phyloP scores from a whole-genome alignment of 225 moss, liverwort and hornwort species.

The Physcomitrellopsis africana region DNA sequence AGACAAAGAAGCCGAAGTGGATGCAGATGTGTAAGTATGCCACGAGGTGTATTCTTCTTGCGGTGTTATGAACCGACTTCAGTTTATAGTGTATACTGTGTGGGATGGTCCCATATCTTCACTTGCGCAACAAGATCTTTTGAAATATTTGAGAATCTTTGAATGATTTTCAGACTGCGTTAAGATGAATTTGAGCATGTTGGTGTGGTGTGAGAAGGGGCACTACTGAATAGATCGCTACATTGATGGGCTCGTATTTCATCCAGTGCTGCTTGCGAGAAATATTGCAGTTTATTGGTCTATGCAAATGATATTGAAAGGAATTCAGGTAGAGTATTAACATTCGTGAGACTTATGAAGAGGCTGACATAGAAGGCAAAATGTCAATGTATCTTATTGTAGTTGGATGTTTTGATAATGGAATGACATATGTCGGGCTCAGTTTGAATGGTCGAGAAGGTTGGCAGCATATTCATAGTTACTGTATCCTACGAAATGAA shows the following conservation, averaged over 20 bases:
- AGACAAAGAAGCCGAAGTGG: constrained; percentile 26
- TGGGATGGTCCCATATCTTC: not conserved
- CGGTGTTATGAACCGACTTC: not conserved
- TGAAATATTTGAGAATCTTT: not conserved
- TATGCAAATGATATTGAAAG: constrained; percentile 14
- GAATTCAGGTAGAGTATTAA: constrained; percentile 15
- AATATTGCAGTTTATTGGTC: not conserved
- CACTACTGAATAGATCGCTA: too few relatives aligned
- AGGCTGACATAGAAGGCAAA: not conserved
- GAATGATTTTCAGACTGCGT: not conserved
- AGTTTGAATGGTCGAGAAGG: too few relatives aligned
- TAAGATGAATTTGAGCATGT: not conserved
- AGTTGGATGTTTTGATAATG: too few relatives aligned
- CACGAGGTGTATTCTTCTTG: not conserved
- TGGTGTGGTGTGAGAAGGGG: not conserved
- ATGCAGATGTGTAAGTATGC: constrained; percentile 26
- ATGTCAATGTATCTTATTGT: too few relatives aligned
- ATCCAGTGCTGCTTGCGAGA: not conserved
- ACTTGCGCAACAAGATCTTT: not conserved
- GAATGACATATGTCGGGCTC: too few relatives aligned
- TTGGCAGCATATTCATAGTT: too few relatives aligned
- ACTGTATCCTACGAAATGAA: too few relatives aligned
- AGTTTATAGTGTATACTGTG: not conserved
- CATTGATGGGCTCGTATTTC: not conserved
- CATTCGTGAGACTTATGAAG: not conserved